phyloP scores from a whole-genome alignment of 2,329 filamentous ascomycete species.

The Bipolaris gigantea region DNA sequence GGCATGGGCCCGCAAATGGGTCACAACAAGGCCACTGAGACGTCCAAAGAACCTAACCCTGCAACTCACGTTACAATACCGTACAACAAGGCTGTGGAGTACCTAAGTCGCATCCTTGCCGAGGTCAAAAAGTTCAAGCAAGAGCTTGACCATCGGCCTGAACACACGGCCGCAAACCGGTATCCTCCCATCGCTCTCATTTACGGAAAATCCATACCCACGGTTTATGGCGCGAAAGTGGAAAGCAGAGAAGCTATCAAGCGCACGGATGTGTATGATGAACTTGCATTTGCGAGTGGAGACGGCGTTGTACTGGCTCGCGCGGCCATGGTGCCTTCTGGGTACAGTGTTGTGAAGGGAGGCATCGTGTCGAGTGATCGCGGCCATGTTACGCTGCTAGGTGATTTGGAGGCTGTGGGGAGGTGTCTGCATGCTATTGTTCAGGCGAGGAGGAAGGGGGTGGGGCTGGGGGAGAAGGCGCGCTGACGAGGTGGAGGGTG shows the following conservation, averaged over 20 bases:
- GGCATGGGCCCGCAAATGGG: constrained; percentile 55
- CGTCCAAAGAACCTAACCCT: constrained; percentile 28
- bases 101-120: constrained; percentile 73
- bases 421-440: constrained; percentile 70
- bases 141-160: constrained; percentile 65
- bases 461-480: constrained; percentile 60
- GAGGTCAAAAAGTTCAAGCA: constrained; percentile 74
- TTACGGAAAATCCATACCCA: constrained; percentile 85
- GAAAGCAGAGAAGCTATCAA: constrained; percentile 72
- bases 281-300: constrained; percentile 81
- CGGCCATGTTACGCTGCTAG: constrained; percentile 84
- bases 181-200: constrained; percentile 84
- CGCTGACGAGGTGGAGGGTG: background rate
- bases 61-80: constrained; percentile 56
- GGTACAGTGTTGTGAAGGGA: constrained; percentile 72
- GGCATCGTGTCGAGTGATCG: constrained; percentile 79
- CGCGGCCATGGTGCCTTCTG: constrained; percentile 80
- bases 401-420: constrained; percentile 80
- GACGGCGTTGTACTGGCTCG: constrained; percentile 87
- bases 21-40: constrained; percentile 32
- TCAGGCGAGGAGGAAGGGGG: constrained; percentile 69
- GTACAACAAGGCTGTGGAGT: constrained; percentile 60
- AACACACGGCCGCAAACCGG: constrained; percentile 64
- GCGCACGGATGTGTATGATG: constrained; percentile 77
- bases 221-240: constrained; percentile 80